phyloP scores from a whole-genome alignment of 1,284 basidiomycete species.

The Ceratorhiza oryzae-sativae region DNA sequence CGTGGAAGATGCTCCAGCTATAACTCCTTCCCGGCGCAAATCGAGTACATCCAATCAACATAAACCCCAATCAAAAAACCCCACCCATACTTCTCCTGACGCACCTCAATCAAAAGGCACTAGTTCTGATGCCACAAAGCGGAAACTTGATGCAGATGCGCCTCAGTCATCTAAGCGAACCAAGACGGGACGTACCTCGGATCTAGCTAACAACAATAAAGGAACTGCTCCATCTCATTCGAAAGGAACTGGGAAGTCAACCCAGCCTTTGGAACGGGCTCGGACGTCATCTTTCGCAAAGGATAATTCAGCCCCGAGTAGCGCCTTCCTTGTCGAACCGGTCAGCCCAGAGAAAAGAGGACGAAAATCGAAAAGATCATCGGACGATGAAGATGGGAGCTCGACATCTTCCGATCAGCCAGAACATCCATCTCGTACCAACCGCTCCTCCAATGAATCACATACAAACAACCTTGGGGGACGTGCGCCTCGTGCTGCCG shows the following conservation, averaged over 20 bases:
- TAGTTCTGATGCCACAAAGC: constrained; percentile 50
- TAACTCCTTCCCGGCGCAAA: not conserved
- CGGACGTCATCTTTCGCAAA: constrained; percentile 13
- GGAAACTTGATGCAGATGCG: constrained; percentile 45
- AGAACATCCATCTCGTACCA: not conserved
- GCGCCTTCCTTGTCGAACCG: not conserved
- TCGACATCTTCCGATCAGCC: constrained; percentile 3
- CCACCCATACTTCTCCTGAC: not conserved
- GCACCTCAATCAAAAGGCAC: constrained; percentile 44
- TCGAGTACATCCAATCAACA: not conserved
- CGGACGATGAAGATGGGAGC: constrained; percentile 23
- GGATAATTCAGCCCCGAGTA: not conserved
- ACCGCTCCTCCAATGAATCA: not conserved
- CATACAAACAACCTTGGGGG: constrained; percentile 23
- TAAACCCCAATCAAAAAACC: not conserved
- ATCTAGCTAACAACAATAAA: not conserved
- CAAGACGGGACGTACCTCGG: constrained; percentile 14
- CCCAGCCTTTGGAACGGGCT: not conserved
- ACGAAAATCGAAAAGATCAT: constrained; percentile 17
- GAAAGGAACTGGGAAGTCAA: not conserved
- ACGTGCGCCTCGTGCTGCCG: constrained; percentile 58
- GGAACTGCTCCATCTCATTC: not conserved
- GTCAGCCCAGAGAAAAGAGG: constrained; percentile 20
- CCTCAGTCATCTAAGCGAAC: constrained; percentile 18
- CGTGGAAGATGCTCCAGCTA: not conserved